Base-by-base conservation (phyloP, 2,329 filamentous ascomycete species). In the Neofusicoccum laricinum region DNA sequence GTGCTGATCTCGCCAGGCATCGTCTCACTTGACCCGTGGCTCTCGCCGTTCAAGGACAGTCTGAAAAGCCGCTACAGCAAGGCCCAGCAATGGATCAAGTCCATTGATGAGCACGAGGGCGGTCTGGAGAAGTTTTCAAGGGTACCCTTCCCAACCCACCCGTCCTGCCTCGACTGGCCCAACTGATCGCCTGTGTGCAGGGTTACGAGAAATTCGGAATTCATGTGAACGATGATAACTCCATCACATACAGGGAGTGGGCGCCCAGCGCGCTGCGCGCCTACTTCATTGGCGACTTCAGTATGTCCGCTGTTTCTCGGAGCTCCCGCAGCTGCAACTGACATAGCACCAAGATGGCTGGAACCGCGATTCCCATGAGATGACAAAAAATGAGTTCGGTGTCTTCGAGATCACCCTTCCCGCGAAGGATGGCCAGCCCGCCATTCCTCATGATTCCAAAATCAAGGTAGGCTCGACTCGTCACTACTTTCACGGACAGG, bases 211-310 rank as follows among this genome's bases (percentile, higher is more conserved):
- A 85, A 67, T 97, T 91, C 73, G 95, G 95, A 64, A 87, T 99
- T 78, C 92, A 91, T 69, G 88, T 95, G 66, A 85, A 89, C 73
- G 81, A 86, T 62, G 88, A 96, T 72, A 92, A 92, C 76, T 93
- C 93, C 76, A 92, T 99, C 69, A 83, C 85, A 65, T 99, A 99
- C 78, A 86, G 92, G 70, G 95, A 99, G 84, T 99, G 95, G 95
- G 95, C 95, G 0, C 93, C 95, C 30, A 96, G 93, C 81, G 94
- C 93, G 62, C 82, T 87, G 45, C 84, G 90, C 72, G 95, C 95
- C 57, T 93, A 88, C 75, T 85, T 99, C 61, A 90, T 96, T 70
- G 95, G 95, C 67, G 95, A 98, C 71, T 99, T 98, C 83, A 99
- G 90, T 93, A 81, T 69, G 88, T 75, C 64, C 43, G 21, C 19